Evolutionary conservation across 2,329 filamentous ascomycete species (phyloP), one percentile per base, ranked within the genome.

Genomic region (Diaporthe nobilis): DNA sequence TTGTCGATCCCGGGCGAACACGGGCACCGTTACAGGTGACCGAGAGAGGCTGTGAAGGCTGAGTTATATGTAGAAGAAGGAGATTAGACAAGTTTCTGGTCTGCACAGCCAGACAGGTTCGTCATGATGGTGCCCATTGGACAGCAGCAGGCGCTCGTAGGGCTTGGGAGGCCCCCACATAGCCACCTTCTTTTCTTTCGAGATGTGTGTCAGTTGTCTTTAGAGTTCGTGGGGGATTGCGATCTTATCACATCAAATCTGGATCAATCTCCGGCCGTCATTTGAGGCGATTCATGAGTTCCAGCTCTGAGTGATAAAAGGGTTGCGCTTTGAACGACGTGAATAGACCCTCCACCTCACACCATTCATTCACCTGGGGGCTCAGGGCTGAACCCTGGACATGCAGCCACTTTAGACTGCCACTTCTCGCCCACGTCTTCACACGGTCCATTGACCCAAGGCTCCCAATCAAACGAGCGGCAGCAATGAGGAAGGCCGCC

Each of bases 1-100:
- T 39, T 3, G 65, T 70, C 65, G 65, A 70, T 70, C 65, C 65
- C 49, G 49, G 22, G 49, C 49, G n/a, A 53, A 70, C 49, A 70
- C 65, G 49, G 65, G 65, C 34, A 20, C 20, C 49, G 34, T 15
- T 55, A 42, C 65, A 70, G 65, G 49, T 53, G 65, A 55, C 49
- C 49, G 49, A 70, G 5, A n/a, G 34, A 55, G 65, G 65, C 65
- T 70, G 65, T 55, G 65, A 4, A 39, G 65, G 65, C 65, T 68
- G 65, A 53, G 65, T n/a, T 55, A 67, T 22, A 31, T 5, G 31
- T 31, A 42, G 44, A 68, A 25, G 4, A 37, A 22, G n/a, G 13
- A 53, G 47, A 42, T 53, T 15, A 51, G 7, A 10, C 42, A 68
- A 13, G n/a, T 55, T 70, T 70, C 65, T 55, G 34, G 31, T n/a